Conservation (phyloP, 1,139 yeast genomes). For the Geotrichum fermentans region DNA sequence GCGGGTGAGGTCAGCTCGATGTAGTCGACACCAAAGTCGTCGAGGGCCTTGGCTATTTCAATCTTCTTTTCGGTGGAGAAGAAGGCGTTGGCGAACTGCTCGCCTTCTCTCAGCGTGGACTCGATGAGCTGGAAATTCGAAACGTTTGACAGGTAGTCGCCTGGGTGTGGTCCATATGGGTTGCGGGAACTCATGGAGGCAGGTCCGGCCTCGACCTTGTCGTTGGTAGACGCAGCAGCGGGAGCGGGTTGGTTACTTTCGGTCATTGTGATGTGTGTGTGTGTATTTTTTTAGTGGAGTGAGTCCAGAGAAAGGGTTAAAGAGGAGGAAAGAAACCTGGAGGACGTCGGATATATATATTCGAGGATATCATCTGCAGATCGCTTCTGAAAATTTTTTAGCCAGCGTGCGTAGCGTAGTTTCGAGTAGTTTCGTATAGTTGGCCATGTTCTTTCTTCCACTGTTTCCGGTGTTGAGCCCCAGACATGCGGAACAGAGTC, state of each 20-base stretch:
- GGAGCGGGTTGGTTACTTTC: neutral
- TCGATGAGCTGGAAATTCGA: constrained; percentile 86
- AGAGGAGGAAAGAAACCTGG: neutral
- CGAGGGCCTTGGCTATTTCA: constrained; percentile 94
- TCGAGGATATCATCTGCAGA: too few relatives aligned
- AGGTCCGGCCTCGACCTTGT: neutral
- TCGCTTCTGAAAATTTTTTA: too few relatives aligned
- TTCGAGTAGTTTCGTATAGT: too few relatives aligned
- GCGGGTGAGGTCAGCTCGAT: constrained; percentile 97
- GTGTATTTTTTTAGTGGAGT: neutral
- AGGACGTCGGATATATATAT: too few relatives aligned
- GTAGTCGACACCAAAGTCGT: constrained; percentile 96
- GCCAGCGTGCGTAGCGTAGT: too few relatives aligned
- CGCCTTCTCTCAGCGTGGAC: constrained; percentile 96
- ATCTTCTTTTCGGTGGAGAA: constrained; percentile 93
- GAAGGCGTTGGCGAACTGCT: constrained; percentile 96
- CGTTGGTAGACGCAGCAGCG: neutral
- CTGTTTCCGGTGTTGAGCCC: too few relatives aligned
- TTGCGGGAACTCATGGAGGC: constrained; percentile 38
- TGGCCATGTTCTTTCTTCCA: too few relatives aligned
- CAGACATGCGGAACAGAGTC: too few relatives aligned
- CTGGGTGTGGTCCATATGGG: constrained; percentile 95
- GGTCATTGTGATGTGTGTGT: neutral
- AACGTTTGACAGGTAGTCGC: constrained; percentile 87
- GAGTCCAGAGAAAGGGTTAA: neutral